These are phyloP conservation scores for Euptelea pleiosperma DNA, from an alignment of 164 flowering plant genomes.

Conservation along the genomic window DNA sequence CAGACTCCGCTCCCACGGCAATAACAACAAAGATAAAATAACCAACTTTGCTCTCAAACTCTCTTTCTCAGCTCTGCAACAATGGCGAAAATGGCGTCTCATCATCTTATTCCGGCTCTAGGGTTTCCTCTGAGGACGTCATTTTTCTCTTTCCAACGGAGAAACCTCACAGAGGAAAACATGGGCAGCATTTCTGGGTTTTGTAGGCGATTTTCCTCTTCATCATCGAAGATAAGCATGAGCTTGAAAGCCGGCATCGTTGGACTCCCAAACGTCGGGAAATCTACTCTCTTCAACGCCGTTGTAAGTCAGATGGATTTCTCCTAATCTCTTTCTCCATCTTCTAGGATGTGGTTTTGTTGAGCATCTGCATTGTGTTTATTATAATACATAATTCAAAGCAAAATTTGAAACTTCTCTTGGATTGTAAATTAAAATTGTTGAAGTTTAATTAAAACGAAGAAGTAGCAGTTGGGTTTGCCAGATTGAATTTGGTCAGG, in stretches of 20 bases:
- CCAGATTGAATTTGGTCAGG: no score
- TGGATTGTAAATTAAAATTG: neutral
- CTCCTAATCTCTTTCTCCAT: neutral
- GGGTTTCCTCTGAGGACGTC: slow-evolving; percentile 16
- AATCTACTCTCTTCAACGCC: slow-evolving; percentile 96
- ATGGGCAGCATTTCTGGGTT: neutral
- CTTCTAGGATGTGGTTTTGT: neutral
- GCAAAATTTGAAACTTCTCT: no score
- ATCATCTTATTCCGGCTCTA: slow-evolving; percentile 21
- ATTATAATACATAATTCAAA: no score
- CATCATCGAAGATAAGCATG: slow-evolving; percentile 68
- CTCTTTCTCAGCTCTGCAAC: neutral
- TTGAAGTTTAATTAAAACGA: no score
- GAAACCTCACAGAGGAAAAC: slow-evolving; percentile 3
- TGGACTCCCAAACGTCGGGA: slow-evolving; percentile 97
- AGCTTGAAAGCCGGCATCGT: slow-evolving; percentile 97
- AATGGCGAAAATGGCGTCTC: slow-evolving; percentile 32
- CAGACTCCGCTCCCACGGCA: no score
- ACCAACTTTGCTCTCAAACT: neutral
- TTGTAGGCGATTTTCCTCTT: slow-evolving; percentile 27
- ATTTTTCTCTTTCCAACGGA: slow-evolving; percentile 12
- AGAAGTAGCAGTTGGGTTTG: no score
- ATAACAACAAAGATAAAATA: no score
- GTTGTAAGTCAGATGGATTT: slow-evolving; percentile 60
- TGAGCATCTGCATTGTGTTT: neutral